Evolutionary conservation across 2,329 filamentous ascomycete species (phyloP).

Genomic region (Pseudogymnoascus verrucosus): DNA sequence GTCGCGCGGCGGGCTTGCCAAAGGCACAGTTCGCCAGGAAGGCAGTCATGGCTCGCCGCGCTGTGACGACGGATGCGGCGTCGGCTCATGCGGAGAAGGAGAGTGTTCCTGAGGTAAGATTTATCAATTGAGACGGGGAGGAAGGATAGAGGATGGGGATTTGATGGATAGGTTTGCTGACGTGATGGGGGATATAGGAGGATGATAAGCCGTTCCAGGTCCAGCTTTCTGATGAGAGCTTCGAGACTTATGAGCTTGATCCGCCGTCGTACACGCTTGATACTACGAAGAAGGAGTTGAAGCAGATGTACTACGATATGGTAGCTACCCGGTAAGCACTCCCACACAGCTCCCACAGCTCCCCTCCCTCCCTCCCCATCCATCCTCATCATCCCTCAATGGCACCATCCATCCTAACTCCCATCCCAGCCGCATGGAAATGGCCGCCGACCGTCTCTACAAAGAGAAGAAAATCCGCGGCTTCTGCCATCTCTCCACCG

Average conservation of each 20-base stretch:
- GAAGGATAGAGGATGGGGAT: neutral
- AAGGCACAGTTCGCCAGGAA: conserved; percentile 21
- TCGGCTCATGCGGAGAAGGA: conserved; percentile 80
- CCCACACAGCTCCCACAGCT: too few relatives aligned
- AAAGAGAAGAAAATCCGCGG: conserved; percentile 99
- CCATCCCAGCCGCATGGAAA: conserved; percentile 82
- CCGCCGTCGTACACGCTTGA: conserved; percentile 87
- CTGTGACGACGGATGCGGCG: conserved; percentile 92
- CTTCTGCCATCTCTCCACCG: conserved; percentile 98
- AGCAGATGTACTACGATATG: conserved; percentile 99
- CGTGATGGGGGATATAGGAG: conserved; percentile 48
- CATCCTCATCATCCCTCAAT: too few relatives aligned
- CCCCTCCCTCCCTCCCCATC: neutral
- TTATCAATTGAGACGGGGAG: conserved; percentile 10
- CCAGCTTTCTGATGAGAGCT: conserved; percentile 93
- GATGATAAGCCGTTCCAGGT: conserved; percentile 91
- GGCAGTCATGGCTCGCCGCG: conserved; percentile 50
- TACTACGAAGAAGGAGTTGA: conserved; percentile 95
- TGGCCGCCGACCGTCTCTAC: conserved; percentile 97
- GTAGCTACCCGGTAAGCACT: conserved; percentile 72
- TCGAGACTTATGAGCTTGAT: conserved; percentile 98
- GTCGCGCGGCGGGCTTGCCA: conserved; percentile 51
- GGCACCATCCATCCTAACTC: neutral
- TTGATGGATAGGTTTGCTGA: conserved; percentile 7
- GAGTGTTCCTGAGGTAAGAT: conserved; percentile 56